Evolutionary conservation across 306 rosid genomes (phyloP).

Genomic region (Dalbergia cochinchinensis): DNA sequence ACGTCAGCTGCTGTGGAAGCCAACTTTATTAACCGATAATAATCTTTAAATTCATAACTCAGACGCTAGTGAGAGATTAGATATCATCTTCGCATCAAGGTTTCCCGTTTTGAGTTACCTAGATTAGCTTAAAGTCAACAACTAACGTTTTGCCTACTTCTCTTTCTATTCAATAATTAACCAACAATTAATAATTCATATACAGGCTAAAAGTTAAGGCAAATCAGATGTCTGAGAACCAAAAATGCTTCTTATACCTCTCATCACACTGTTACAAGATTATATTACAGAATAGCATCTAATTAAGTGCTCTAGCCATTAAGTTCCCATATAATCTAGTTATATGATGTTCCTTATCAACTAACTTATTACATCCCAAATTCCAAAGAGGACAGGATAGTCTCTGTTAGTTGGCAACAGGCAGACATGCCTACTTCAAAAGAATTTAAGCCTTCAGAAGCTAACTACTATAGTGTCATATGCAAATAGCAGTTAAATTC

Average conservation of each 20-base stretch:
- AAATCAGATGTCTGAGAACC: not conserved
- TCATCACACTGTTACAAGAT: not conserved
- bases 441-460: not conserved
- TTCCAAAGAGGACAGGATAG: not conserved
- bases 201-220: not conserved
- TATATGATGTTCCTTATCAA: slow-evolving; percentile 4
- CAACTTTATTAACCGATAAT: not conserved
- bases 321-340: not conserved
- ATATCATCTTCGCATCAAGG: not conserved
- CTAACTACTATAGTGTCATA: not conserved
- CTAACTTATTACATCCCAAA: not conserved
- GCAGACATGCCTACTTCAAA: not conserved
- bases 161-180: not conserved
- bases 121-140: slow-evolving; percentile 1
- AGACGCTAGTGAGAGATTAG: not conserved
- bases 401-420: not conserved
- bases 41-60: not conserved
- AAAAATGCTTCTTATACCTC: slow-evolving; percentile 4
- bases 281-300: slow-evolving; percentile 6
- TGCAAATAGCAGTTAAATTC: slow-evolving; percentile 18
- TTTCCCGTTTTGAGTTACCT: too few relatives aligned
- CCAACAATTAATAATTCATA: slow-evolving; percentile 7
- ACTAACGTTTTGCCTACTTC: not conserved
- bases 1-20: not conserved
- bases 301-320: not conserved